Evolutionary conservation across 2,329 filamentous ascomycete genomes (phyloP).

Genomic region (Exophiala bonariae): DNA sequence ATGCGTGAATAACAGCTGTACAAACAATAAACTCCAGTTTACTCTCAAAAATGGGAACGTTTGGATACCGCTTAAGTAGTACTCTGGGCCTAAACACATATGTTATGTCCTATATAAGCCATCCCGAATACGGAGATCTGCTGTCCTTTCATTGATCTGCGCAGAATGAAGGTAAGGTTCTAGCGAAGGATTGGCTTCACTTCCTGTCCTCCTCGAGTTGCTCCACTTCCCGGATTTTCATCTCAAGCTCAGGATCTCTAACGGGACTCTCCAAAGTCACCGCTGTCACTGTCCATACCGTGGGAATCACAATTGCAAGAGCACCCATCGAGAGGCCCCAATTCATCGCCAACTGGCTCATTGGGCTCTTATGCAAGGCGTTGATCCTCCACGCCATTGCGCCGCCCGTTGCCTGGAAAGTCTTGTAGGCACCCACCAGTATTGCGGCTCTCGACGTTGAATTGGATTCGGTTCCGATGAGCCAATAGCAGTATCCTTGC

Average conservation of each 20-base stretch:
- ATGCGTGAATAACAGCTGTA: too few species aligned
- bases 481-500: constrained; percentile 67
- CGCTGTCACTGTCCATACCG: constrained; percentile 41
- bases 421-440: constrained; percentile 50
- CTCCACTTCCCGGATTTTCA: constrained; percentile 12
- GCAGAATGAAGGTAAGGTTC: too few species aligned
- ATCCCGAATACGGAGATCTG: too few species aligned
- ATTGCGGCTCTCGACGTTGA: constrained; percentile 43
- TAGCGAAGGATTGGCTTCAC: too few species aligned
- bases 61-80: too few species aligned
- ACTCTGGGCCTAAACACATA: too few species aligned
- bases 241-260: constrained; percentile 8
- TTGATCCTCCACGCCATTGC: constrained; percentile 52
- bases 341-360: constrained; percentile 70
- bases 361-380: constrained; percentile 51
- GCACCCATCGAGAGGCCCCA: constrained; percentile 77
- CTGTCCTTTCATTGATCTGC: too few species aligned
- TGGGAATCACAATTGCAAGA: constrained; percentile 63
- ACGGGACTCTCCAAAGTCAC: constrained; percentile 12
- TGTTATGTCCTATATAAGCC: too few species aligned
- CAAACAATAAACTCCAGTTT: too few species aligned
- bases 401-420: constrained; percentile 80
- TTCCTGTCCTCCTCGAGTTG: too few species aligned
- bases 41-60: too few species aligned
- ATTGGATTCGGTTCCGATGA: constrained; percentile 50